Evolutionary conservation across 2,329 filamentous ascomycete genomes (phyloP).

Genomic region (Trichophyton benhamiae): DNA sequence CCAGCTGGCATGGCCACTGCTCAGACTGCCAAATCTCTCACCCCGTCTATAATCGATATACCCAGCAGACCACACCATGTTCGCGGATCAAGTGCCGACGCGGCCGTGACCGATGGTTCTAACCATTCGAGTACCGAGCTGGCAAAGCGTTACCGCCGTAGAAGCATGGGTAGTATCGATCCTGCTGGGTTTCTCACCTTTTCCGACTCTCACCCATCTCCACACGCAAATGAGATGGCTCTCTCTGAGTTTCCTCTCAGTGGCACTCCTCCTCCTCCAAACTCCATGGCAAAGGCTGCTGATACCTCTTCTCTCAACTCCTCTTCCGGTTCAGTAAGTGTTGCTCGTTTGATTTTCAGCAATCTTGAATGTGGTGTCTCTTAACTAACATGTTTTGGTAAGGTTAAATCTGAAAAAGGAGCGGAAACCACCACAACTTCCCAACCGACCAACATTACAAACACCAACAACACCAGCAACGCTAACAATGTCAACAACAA

Average conservation of each 20-base stretch:
- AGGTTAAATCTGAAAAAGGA: not conserved
- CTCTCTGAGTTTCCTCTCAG: not conserved
- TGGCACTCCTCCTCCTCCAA: not conserved
- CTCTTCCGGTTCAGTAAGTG: constrained; percentile 1
- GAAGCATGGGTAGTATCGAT: constrained; percentile 64
- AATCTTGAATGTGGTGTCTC: too few species aligned
- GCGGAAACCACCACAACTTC: not conserved
- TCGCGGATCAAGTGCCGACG: constrained; percentile 54
- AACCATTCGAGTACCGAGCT: constrained; percentile 47
- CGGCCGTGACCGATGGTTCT: constrained; percentile 47
- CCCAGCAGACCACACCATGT: constrained; percentile 29
- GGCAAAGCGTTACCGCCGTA: constrained; percentile 63
- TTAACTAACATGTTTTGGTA: not conserved
- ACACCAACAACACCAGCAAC: not conserved
- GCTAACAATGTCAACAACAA: not conserved
- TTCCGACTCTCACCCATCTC: constrained; percentile 19
- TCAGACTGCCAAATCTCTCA: constrained; percentile 1
- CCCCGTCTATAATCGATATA: not conserved
- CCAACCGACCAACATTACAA: not conserved
- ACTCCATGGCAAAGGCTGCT: not conserved
- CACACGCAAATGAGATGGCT: constrained; percentile 12
- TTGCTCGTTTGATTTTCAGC: not conserved
- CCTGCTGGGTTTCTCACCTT: constrained; percentile 28
- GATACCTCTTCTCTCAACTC: not conserved
- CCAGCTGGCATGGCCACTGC: not conserved